phyloP scores from a whole-genome alignment of 2,329 filamentous ascomycete species.

The Colletotrichum zoysiae region DNA sequence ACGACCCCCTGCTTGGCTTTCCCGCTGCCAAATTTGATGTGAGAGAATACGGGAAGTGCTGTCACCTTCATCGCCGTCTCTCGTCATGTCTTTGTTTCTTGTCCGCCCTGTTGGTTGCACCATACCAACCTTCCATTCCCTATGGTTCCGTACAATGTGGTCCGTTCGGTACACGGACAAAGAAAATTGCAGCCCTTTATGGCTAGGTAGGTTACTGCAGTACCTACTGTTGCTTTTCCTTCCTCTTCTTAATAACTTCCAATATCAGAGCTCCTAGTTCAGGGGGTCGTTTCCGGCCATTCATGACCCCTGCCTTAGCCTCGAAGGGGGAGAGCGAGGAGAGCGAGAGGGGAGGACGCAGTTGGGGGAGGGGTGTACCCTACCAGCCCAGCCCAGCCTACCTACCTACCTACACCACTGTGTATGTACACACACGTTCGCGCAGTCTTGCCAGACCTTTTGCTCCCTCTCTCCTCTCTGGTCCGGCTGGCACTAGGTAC shows the following conservation, averaged over 20 bases:
- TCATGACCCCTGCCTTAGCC: conserved; percentile 39
- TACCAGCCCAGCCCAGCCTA: too few species aligned
- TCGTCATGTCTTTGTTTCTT: conserved; percentile 12
- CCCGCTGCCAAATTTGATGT: conserved; percentile 29
- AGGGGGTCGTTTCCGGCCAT: conserved; percentile 31
- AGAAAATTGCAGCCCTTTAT: not conserved
- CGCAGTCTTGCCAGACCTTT: conserved; percentile 14
- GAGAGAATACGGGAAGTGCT: conserved; percentile 11
- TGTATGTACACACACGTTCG: conserved; percentile 17
- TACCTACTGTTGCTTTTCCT: not conserved
- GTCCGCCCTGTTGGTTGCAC: conserved; percentile 9
- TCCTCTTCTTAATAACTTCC: not conserved
- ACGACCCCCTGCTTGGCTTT: conserved; percentile 21
- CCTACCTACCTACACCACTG: too few species aligned
- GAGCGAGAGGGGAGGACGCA: conserved; percentile 14
- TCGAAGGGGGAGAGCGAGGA: conserved; percentile 25
- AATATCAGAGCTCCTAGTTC: conserved; percentile 19
- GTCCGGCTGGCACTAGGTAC: too few species aligned
- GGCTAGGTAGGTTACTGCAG: not conserved
- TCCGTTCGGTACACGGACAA: not conserved
- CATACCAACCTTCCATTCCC: not conserved
- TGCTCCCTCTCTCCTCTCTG: not conserved
- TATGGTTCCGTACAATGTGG: not conserved
- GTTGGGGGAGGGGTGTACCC: not conserved
- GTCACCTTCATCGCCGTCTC: not conserved